phyloP scores from a whole-genome alignment of 2,329 filamentous ascomycete species.

The Hypoxylon sp. region DNA sequence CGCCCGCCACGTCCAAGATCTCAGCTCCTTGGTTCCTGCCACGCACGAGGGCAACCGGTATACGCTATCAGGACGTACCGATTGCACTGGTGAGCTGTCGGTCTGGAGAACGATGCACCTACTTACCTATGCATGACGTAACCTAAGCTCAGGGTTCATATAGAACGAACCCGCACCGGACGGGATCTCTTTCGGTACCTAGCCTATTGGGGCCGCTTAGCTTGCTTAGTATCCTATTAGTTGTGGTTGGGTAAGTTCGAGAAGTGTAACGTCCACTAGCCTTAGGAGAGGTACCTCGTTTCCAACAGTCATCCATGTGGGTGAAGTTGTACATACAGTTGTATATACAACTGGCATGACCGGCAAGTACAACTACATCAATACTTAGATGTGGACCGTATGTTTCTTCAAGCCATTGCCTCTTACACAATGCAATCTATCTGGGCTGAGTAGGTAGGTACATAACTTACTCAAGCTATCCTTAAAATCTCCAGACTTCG shows the following conservation, averaged over 20 bases:
- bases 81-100: constrained; percentile 16
- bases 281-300: background rate
- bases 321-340: background rate
- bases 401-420: constrained; percentile 4
- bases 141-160: constrained; percentile 21
- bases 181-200: constrained; percentile 22
- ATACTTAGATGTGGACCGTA: constrained; percentile 17
- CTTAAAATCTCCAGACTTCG: constrained; percentile 29
- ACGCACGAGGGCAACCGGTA: constrained; percentile 23
- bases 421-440: background rate
- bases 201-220: constrained; percentile 11
- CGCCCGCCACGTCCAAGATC: constrained; percentile 36
- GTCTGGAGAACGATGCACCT: constrained; percentile 23
- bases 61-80: constrained; percentile 32
- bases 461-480: constrained; percentile 8
- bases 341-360: constrained; percentile 7
- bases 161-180: constrained; percentile 30
- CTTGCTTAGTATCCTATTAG: constrained; percentile 23
- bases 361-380: constrained; percentile 11
- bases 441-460: constrained; percentile 20
- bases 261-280: constrained; percentile 12
- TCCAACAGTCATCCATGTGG: background rate
- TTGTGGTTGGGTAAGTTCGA: constrained; percentile 6
- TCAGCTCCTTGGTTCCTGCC: constrained; percentile 12
- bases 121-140: constrained; percentile 37